phyloP scores from a whole-genome alignment of 805 yeast genomes.

The Yarrowia alimentaria region DNA sequence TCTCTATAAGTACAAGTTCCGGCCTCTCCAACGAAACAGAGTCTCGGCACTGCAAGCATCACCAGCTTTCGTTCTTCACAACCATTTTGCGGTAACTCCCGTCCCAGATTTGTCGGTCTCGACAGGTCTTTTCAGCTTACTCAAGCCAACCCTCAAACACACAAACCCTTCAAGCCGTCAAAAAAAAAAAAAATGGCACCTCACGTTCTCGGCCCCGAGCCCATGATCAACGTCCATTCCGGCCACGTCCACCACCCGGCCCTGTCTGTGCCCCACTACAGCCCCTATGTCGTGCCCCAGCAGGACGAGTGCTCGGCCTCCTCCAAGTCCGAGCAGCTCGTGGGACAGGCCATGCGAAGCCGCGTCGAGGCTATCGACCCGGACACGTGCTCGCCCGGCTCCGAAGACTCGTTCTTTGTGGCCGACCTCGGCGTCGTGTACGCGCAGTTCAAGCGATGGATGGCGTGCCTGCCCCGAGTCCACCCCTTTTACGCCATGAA shows the following conservation, averaged over 20 bases:
- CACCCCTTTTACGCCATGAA: conserved; percentile 93
- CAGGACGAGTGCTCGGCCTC: conserved; percentile 3
- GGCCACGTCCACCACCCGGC: not conserved
- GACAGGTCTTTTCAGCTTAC: conserved; percentile 26
- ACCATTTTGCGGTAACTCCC: conserved; percentile 26
- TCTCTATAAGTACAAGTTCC: conserved; percentile 27
- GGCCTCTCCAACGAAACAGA: too few species aligned
- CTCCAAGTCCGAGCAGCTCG: conserved; percentile 24
- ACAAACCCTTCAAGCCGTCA: not conserved
- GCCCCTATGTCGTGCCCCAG: conserved; percentile 4
- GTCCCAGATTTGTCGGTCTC: conserved; percentile 23
- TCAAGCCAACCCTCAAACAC: not conserved
- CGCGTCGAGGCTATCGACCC: conserved; percentile 46
- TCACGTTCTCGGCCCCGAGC: conserved; percentile 21
- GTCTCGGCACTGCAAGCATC: too few species aligned
- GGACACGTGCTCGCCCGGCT: conserved; percentile 66
- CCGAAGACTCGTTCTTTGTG: conserved; percentile 82
- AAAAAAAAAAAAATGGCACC: conserved; percentile 15
- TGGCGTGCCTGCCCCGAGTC: conserved; percentile 61
- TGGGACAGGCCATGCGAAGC: conserved; percentile 32
- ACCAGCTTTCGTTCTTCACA: too few species aligned
- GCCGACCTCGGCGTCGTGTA: conserved; percentile 77
- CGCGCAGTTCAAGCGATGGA: conserved; percentile 66
- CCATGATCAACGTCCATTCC: conserved; percentile 1
- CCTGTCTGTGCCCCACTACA: conserved; percentile 1